Evolutionary conservation across 371 early-diverging fungal species (phyloP).

Genomic region (Mucor velutinosus): DNA sequence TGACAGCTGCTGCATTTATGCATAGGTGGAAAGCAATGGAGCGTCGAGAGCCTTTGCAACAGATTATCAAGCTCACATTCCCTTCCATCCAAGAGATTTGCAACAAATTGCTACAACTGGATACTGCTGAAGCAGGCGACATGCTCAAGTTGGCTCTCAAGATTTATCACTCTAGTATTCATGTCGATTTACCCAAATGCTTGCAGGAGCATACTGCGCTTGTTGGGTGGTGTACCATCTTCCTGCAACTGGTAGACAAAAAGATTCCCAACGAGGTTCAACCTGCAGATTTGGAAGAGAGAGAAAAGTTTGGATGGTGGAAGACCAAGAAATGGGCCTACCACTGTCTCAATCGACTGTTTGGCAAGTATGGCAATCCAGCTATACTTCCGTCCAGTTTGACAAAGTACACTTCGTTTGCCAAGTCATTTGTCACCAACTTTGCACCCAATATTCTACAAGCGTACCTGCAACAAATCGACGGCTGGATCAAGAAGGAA

Average conservation of each 20-base stretch:
- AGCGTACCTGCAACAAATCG: constrained; percentile 78
- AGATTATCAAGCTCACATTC: constrained; percentile 73
- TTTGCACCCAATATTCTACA: constrained; percentile 87
- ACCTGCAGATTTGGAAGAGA: constrained; percentile 60
- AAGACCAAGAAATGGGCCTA: constrained; percentile 95
- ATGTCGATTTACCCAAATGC: constrained; percentile 66
- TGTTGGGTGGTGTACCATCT: constrained; percentile 85
- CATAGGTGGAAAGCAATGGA: constrained; percentile 57
- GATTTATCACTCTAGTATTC: constrained; percentile 74
- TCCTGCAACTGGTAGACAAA: constrained; percentile 77
- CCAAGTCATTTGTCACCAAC: constrained; percentile 75
- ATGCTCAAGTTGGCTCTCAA: constrained; percentile 83
- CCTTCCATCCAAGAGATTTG: constrained; percentile 75
- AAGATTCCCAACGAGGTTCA: constrained; percentile 54
- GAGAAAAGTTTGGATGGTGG: constrained; percentile 83
- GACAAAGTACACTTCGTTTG: constrained; percentile 66
- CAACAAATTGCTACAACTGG: constrained; percentile 52
- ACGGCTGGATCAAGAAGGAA: constrained; percentile 66
- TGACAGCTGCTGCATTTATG: too few species aligned
- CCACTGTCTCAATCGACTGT: constrained; percentile 79
- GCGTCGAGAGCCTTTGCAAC: constrained; percentile 63
- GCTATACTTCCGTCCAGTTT: constrained; percentile 56
- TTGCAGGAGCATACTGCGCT: constrained; percentile 71
- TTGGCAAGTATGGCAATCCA: constrained; percentile 79
- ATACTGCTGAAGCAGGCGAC: constrained; percentile 76